phyloP scores from a whole-genome alignment of 257 asterid genomes.

The Ajuga chamaepitys region DNA sequence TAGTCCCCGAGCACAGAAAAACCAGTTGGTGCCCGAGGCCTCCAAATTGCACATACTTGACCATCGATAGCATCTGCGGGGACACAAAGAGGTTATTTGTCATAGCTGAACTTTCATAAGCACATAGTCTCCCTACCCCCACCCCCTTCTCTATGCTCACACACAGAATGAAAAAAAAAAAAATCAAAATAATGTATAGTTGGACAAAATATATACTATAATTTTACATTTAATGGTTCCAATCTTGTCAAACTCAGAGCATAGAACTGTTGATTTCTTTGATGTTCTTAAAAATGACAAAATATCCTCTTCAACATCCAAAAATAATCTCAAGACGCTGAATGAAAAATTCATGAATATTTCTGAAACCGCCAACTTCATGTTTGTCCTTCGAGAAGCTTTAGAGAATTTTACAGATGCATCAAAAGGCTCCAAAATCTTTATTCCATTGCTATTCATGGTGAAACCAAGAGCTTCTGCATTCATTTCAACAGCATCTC shows the following conservation, averaged over 20 bases:
- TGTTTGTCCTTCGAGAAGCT: constrained; percentile 65
- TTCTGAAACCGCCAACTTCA: constrained; percentile 72
- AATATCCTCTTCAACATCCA: constrained; percentile 90
- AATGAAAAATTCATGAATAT: constrained; percentile 91
- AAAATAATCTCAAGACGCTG: constrained; percentile 79
- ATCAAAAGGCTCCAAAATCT: constrained; percentile 94
- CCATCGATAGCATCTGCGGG: constrained; percentile 42
- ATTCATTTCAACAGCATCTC: constrained; percentile 54
- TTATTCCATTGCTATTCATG: constrained; percentile 94
- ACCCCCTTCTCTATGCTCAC: neutral
- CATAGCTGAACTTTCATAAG: neutral
- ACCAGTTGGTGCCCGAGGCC: constrained; percentile 97
- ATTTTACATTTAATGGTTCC: constrained; percentile 69
- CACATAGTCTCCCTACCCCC: neutral
- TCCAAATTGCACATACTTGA: constrained; percentile 79
- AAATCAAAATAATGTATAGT: too few species aligned
- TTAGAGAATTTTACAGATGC: constrained; percentile 54
- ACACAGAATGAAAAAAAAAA: too few species aligned
- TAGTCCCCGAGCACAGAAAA: constrained; percentile 89
- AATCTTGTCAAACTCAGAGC: constrained; percentile 88
- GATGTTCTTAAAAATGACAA: constrained; percentile 87
- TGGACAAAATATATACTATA: neutral
- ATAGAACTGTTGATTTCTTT: constrained; percentile 62
- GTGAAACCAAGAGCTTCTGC: constrained; percentile 75
- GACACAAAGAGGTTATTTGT: constrained; percentile 11